Base-by-base conservation (phyloP, 1,284 basidiomycete species). In the Schizophyllum commune region DNA sequence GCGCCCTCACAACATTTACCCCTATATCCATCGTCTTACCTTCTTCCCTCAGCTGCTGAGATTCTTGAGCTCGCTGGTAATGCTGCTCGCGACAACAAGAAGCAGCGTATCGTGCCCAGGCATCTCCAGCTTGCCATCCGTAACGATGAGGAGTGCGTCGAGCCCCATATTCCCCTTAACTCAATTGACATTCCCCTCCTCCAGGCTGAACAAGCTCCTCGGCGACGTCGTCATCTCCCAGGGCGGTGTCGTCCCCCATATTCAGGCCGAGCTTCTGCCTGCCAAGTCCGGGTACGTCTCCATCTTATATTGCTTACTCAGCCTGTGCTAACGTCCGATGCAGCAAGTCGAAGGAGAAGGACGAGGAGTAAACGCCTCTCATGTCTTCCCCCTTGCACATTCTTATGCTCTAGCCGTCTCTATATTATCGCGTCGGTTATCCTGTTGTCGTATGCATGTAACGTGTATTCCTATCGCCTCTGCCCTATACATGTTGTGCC, bases 31-130 rank as follows among this genome's bases (percentile, higher is more conserved):
- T 9, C 39, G 39, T 47, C 39, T 47, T 47, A 47, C 17, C 9
- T 3, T 9, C 13, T 47, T 5, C 27, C 39, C 17, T 11, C 39
- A 47, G 86, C 90, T 58, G 91, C 91, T 61, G 91, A 94, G 75
- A 92, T 94, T 71, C 86, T 93, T 66, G 91, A 93, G 75, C 80
- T 93, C 52, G 91, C 91, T 64, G 91, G 91, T 67, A 92, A 92
- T 76, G 91, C 89, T 58, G 85, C 83, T 52, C 80, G 85, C 66
- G 86, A 88, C 73, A 89, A 89, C 81, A 89, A 89, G 82, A 88
- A 94, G 82, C 89, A 91, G 71, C 92, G 92, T 87, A 94, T 95
- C 72, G 90, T 94, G 17, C 93, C 93, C 63, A 86, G 93, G 73
- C 92, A 95, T 76, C 74, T 95, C 62, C 92, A 94, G 73, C 88